Conservation (phyloP, 2,329 filamentous ascomycete genomes). For the Xylariaceae sp. region DNA sequence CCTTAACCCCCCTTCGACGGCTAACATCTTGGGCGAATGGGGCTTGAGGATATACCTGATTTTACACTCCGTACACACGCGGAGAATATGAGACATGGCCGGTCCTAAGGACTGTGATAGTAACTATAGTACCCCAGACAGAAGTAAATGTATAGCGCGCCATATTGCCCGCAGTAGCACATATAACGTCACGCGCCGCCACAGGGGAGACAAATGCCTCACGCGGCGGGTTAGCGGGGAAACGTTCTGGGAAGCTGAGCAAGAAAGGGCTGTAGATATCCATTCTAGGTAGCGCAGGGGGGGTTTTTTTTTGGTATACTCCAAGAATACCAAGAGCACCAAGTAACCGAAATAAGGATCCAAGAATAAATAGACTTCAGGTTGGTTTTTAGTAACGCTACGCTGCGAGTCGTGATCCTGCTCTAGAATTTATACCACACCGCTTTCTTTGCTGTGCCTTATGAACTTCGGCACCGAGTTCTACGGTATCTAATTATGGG, state of each 20-base stretch:
- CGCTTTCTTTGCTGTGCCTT: conserved; percentile 12
- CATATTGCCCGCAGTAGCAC: conserved; percentile 29
- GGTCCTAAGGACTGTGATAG: neutral
- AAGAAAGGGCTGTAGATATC: neutral
- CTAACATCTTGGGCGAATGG: conserved; percentile 8
- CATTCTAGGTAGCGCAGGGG: too few species aligned
- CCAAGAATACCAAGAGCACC: too few species aligned
- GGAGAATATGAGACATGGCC: neutral
- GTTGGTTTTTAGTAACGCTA: conserved; percentile 10
- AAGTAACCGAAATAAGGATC: too few species aligned
- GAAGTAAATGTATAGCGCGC: conserved; percentile 14
- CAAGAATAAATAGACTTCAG: too few species aligned
- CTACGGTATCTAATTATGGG: conserved; percentile 20
- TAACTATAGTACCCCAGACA: conserved; percentile 3
- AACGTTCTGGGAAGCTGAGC: neutral
- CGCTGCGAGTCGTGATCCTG: conserved; percentile 26
- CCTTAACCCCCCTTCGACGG: conserved; percentile 5
- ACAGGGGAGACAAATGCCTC: too few species aligned
- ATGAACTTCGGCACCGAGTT: conserved; percentile 20
- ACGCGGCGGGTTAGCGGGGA: too few species aligned
- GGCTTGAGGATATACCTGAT: neutral
- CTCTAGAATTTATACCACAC: conserved; percentile 12
- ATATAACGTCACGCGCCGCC: conserved; percentile 21
- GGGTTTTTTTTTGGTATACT: too few species aligned
- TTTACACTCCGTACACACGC: neutral